phyloP scores from a whole-genome alignment of 1,284 basidiomycete genomes.

The Ustilago trichophora region DNA sequence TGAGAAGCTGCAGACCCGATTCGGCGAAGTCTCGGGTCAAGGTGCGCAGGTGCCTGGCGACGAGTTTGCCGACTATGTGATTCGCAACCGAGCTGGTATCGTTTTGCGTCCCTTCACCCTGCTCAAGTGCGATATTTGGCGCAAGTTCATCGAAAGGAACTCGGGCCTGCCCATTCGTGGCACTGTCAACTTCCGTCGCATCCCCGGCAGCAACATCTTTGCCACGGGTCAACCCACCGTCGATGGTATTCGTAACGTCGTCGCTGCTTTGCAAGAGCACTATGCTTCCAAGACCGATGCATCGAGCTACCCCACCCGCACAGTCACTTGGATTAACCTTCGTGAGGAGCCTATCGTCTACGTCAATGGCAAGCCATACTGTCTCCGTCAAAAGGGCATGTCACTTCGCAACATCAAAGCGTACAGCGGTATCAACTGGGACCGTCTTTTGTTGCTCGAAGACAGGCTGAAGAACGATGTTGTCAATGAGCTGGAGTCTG shows the following conservation, averaged over 20 bases:
- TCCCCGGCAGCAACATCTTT: constrained; percentile 79
- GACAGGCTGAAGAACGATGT: constrained; percentile 92
- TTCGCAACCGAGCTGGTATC: constrained; percentile 62
- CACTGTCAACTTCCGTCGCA: constrained; percentile 91
- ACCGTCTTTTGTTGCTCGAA: constrained; percentile 70
- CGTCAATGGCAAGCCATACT: constrained; percentile 78
- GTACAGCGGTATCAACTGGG: constrained; percentile 63
- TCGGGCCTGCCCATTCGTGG: constrained; percentile 73
- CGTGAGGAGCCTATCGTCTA: constrained; percentile 90
- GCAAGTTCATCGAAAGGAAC: constrained; percentile 53
- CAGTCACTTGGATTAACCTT: constrained; percentile 88
- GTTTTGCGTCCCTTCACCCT: constrained; percentile 61
- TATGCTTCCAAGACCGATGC: constrained; percentile 31
- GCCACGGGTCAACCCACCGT: constrained; percentile 83
- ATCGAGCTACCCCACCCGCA: constrained; percentile 21
- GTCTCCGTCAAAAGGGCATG: constrained; percentile 67
- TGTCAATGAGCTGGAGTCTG: constrained; percentile 79
- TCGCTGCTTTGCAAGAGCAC: constrained; percentile 68
- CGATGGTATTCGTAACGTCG: constrained; percentile 86
- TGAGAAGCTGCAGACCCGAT: constrained; percentile 40
- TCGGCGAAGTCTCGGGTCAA: constrained; percentile 44
- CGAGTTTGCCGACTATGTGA: constrained; percentile 65
- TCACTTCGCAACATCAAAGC: constrained; percentile 63
- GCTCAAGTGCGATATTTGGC: constrained; percentile 66
- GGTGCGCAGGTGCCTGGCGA: constrained; percentile 59